Conservation (phyloP, 2,329 filamentous ascomycete species). For the Alternaria alternata region DNA sequence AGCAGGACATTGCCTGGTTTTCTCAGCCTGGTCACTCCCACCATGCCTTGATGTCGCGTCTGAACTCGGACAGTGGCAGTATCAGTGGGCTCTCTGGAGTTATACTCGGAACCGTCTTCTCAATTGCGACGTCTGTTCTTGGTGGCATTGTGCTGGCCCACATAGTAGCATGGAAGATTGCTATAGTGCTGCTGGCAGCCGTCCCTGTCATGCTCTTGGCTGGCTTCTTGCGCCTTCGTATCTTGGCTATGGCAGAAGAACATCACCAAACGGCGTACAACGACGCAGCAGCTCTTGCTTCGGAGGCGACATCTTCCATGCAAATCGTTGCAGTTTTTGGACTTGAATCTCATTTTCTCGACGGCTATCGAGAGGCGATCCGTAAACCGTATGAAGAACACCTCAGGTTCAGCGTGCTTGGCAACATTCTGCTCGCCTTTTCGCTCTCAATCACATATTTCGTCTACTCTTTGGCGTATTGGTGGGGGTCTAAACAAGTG, state of each 20-base stretch:
- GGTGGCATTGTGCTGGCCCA: slow-evolving; percentile 59
- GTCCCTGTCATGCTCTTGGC: slow-evolving; percentile 59
- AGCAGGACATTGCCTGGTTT: slow-evolving; percentile 64
- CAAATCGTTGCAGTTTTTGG: slow-evolving; percentile 64
- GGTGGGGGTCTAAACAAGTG: slow-evolving; percentile 57
- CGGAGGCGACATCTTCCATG: slow-evolving; percentile 72
- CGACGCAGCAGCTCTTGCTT: slow-evolving; percentile 69
- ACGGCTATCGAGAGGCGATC: slow-evolving; percentile 50
- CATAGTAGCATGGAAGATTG: slow-evolving; percentile 61
- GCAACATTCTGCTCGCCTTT: slow-evolving; percentile 55
- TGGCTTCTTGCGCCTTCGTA: slow-evolving; percentile 57
- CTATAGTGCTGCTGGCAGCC: slow-evolving; percentile 58
- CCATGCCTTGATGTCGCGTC: slow-evolving; percentile 55
- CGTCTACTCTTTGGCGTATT: slow-evolving; percentile 59
- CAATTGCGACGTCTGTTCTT: slow-evolving; percentile 56
- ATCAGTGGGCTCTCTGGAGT: slow-evolving; percentile 59
- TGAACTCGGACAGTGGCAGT: slow-evolving; percentile 59
- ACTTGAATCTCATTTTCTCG: slow-evolving; percentile 51
- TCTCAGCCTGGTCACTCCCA: slow-evolving; percentile 54
- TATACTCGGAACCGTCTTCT: slow-evolving; percentile 60
- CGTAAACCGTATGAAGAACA: slow-evolving; percentile 52
- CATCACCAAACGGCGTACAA: slow-evolving; percentile 71
- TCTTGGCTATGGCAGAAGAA: slow-evolving; percentile 66
- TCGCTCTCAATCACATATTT: slow-evolving; percentile 58
- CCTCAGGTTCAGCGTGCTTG: slow-evolving; percentile 50